Base-by-base conservation (phyloP, 768 basidiomycete genomes). In the Lactifluus subvellereus region DNA sequence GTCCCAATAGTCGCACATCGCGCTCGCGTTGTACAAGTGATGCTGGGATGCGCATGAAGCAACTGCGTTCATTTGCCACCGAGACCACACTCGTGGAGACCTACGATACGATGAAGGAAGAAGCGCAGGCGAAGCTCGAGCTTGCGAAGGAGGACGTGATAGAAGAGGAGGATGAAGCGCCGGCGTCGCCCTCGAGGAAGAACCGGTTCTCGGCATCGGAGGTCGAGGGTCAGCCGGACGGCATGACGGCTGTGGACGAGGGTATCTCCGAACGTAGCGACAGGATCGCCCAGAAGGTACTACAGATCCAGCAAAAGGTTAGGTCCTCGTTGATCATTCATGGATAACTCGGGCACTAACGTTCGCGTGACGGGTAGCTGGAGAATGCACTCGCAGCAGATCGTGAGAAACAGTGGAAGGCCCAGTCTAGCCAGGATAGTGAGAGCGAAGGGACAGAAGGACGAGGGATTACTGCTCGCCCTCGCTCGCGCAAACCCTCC, bases 241-340 rank as follows among this genome's bases (percentile, higher is more conserved):
- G 86, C 27, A 91, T 93, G 87, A 81, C 77, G 61, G 91, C 89
- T n/a, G 89, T 91, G 16, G 91, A 93, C 67, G 87, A 90, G 72
- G 86, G 87, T 50, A 91, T 94, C 72, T 89, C 84, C 66, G 81
- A 86, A 70, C 86, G 87, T 72, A 93, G 88, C 67, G 94, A 95
- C 69, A 85, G 83, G 70, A 94, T 97, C 59, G 88, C 91, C 30
- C 84, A 89, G 72, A 92, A 94, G 73, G 89, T 97, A 51, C 70
- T 89, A 53, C 85, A 89, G 73, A 95, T 97, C 62, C 93, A 96
- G 75, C 85, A 89, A 67, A 96, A 95, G 84, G 94, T 93, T 49
- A 59, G 78, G 73, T 30, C 37, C n/a, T 54, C 4, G 7, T 57
- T 56, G 18, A n/a, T n/a, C 30, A n/a, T 43, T 22, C 2, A 54